Conservation (phyloP, 2,329 filamentous ascomycete genomes). For the Nothomitra cinnamomea region DNA sequence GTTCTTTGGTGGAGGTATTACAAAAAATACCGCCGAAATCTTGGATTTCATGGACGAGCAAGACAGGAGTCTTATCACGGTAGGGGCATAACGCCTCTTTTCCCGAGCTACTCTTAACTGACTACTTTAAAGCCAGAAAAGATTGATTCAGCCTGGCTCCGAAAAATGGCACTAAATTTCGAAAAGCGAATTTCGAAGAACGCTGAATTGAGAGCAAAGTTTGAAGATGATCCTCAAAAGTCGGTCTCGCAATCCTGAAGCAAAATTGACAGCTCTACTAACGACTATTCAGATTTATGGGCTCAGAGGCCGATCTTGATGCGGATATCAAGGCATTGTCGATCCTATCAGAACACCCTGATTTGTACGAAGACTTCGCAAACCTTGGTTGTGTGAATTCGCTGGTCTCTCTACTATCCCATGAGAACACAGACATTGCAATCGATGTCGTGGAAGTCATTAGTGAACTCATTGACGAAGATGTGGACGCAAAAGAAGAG, state of each 20-base stretch:
- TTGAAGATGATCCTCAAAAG: constrained; percentile 62
- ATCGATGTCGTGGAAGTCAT: constrained; percentile 83
- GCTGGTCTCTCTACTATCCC: constrained; percentile 66
- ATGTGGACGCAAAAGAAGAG: constrained; percentile 62
- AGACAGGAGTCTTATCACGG: constrained; percentile 33
- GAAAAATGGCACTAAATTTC: constrained; percentile 64
- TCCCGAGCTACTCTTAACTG: neutral
- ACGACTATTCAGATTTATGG: constrained; percentile 41
- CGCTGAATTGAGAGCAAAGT: constrained; percentile 71
- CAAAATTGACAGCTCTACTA: constrained; percentile 12
- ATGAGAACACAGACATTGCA: constrained; percentile 94
- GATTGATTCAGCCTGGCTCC: constrained; percentile 70
- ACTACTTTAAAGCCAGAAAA: constrained; percentile 39
- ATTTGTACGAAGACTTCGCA: constrained; percentile 66
- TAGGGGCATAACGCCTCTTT: constrained; percentile 12
- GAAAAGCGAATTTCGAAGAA: constrained; percentile 88
- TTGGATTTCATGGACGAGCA: constrained; percentile 72
- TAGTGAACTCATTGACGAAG: constrained; percentile 81
- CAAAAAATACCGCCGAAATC: constrained; percentile 60
- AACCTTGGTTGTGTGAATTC: constrained; percentile 55
- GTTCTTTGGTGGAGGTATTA: constrained; percentile 89
- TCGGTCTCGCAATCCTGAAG: neutral
- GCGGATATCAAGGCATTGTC: constrained; percentile 73
- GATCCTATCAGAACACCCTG: constrained; percentile 71
- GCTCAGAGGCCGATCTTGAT: constrained; percentile 77